Evolutionary conservation across 805 yeast species (phyloP).

Genomic region (Starmerella apis): DNA sequence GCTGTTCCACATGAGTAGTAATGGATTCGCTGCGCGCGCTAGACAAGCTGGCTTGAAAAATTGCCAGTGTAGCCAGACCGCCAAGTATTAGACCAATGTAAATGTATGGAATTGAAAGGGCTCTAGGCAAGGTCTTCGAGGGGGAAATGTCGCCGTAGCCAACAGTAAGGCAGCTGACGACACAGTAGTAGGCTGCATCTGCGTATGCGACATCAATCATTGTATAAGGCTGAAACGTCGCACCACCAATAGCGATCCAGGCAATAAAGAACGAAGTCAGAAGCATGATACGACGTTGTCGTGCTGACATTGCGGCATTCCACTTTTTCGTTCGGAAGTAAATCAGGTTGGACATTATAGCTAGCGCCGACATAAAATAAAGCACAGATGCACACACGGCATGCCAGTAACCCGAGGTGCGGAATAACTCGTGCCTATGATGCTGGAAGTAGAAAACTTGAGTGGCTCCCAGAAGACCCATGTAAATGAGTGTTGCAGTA

Average conservation of each 20-base stretch:
- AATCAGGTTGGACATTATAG: conserved; percentile 46
- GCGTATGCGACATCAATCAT: conserved; percentile 46
- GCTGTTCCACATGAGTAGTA: conserved; percentile 2
- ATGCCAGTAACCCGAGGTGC: conserved; percentile 68
- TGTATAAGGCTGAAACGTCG: conserved; percentile 37
- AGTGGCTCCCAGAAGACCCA: conserved; percentile 40
- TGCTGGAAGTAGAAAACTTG: conserved; percentile 29
- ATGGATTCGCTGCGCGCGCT: conserved; percentile 9
- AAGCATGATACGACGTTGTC: conserved; percentile 64
- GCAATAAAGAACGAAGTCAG: conserved; percentile 54
- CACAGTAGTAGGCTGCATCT: conserved; percentile 59
- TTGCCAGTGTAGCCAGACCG: conserved; percentile 49
- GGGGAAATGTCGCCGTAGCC: conserved; percentile 75
- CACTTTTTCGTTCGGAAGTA: conserved; percentile 53
- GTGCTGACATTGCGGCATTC: conserved; percentile 43
- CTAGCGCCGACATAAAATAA: conserved; percentile 47
- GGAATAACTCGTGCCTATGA: conserved; percentile 17
- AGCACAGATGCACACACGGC: conserved; percentile 56
- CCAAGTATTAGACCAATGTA: conserved; percentile 59
- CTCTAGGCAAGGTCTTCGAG: conserved; percentile 41
- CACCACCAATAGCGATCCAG: conserved; percentile 69
- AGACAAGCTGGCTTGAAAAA: conserved; percentile 16
- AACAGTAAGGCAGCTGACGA: conserved; percentile 63
- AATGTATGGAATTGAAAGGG: conserved; percentile 52
- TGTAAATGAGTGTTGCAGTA: conserved; percentile 44